Conservation (phyloP, 495 filamentous ascomycete genomes). For the Tuber borchii region DNA sequence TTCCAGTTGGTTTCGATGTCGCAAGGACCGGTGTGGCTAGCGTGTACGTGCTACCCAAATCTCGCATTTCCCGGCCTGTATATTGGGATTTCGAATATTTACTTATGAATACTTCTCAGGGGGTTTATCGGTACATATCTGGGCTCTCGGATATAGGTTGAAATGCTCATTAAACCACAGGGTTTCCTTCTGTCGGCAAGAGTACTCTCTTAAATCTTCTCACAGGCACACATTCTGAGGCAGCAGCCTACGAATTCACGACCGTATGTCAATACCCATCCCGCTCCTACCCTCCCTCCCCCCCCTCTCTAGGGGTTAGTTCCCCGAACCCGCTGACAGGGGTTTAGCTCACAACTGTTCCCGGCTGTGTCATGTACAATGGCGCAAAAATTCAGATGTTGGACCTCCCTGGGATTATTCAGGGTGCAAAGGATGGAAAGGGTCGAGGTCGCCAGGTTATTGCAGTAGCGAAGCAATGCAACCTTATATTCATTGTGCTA, state of each 20-base stretch:
- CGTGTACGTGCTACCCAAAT: slow-evolving; percentile 58
- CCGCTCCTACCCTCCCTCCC: not conserved
- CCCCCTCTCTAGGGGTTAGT: not conserved
- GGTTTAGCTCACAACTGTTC: slow-evolving; percentile 75
- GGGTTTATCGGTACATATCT: slow-evolving; percentile 49
- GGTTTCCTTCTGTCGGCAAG: slow-evolving; percentile 96
- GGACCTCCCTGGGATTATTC: slow-evolving; percentile 96
- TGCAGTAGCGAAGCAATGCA: slow-evolving; percentile 96
- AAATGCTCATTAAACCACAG: slow-evolving; percentile 44
- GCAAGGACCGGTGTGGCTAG: slow-evolving; percentile 95
- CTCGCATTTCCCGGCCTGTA: not conserved
- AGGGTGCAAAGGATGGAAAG: slow-evolving; percentile 97
- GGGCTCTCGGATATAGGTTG: slow-evolving; percentile 5
- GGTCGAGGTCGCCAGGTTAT: slow-evolving; percentile 98
- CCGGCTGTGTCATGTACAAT: slow-evolving; percentile 93
- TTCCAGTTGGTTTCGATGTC: slow-evolving; percentile 84
- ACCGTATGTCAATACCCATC: slow-evolving; percentile 47
- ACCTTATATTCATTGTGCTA: slow-evolving; percentile 96
- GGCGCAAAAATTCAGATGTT: slow-evolving; percentile 98
- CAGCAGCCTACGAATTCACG: slow-evolving; percentile 95
- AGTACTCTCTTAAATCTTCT: slow-evolving; percentile 92
- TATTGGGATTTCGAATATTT: slow-evolving; percentile 4
- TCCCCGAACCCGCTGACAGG: slow-evolving; percentile 10
- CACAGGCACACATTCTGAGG: slow-evolving; percentile 95
- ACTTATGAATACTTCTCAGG: slow-evolving; percentile 34